Percentiles rank a stretch among this genome's conserved stretches.
Evolutionary conservation across 2,329 filamentous ascomycete genomes (phyloP).

Genomic region (Talaromyces amestolkiae): DNA sequence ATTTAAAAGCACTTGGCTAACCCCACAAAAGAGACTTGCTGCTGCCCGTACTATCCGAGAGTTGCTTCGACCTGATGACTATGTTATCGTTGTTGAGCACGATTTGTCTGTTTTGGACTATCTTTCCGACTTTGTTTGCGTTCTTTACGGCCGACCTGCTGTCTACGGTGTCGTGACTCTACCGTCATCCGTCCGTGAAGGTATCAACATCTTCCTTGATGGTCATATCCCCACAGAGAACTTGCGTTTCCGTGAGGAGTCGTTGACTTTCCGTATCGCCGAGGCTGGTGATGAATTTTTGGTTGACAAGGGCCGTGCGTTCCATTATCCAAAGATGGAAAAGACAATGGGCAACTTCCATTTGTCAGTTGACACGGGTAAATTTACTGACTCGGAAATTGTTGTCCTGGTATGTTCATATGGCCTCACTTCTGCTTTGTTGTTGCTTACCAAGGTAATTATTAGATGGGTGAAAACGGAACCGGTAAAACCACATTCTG

Average conservation of each 20-base stretch:
- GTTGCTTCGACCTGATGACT: slow-evolving; percentile 82
- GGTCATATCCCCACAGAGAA: slow-evolving; percentile 98
- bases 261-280: slow-evolving; percentile 88
- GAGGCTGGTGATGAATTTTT: slow-evolving; percentile 87
- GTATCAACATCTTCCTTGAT: slow-evolving; percentile 98
- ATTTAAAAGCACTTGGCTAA: neutral
- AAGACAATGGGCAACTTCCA: slow-evolving; percentile 91
- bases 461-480: slow-evolving; percentile 90
- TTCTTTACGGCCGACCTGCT: slow-evolving; percentile 91
- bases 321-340: slow-evolving; percentile 84
- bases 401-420: slow-evolving; percentile 68
- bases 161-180: slow-evolving; percentile 97
- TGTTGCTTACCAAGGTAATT: neutral
- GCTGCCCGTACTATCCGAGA: slow-evolving; percentile 91
- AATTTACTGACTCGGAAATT: slow-evolving; percentile 97
- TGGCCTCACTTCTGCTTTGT: neutral
- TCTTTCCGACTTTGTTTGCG: slow-evolving; percentile 96
- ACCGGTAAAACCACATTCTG: slow-evolving; percentile 99
- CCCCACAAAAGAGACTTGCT: slow-evolving; percentile 81
- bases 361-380: slow-evolving; percentile 74
- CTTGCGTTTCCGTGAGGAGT: slow-evolving; percentile 95
- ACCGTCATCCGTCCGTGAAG: slow-evolving; percentile 92
- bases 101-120: slow-evolving; percentile 98
- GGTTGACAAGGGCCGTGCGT: slow-evolving; percentile 78
- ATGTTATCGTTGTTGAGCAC: slow-evolving; percentile 98